Conservation (phyloP, 2,329 filamentous ascomycete species). For the Clarireedia monteithiana region DNA sequence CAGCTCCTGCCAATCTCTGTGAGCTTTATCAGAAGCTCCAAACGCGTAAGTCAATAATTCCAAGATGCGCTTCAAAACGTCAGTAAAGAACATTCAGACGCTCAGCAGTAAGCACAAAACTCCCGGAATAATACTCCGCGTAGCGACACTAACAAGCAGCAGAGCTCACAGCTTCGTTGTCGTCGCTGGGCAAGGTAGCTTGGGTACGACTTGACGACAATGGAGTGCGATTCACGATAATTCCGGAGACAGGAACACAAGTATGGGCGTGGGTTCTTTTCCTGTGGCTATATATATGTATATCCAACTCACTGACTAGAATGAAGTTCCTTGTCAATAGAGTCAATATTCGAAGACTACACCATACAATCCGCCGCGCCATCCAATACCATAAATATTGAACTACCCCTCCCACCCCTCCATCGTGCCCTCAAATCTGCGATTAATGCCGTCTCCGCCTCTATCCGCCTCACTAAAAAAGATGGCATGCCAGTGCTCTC, state of each 20-base stretch:
- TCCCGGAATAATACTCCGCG: neutral
- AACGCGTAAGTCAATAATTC: neutral
- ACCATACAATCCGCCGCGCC: slow-evolving; percentile 75
- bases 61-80: slow-evolving; percentile 59
- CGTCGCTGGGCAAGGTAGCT: slow-evolving; percentile 41
- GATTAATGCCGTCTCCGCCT: slow-evolving; percentile 69
- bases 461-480: slow-evolving; percentile 87
- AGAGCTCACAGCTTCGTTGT: slow-evolving; percentile 59
- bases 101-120: slow-evolving; percentile 47
- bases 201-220: slow-evolving; percentile 69
- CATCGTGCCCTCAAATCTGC: slow-evolving; percentile 90
- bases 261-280: slow-evolving; percentile 76
- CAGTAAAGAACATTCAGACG: slow-evolving; percentile 57
- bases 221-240: slow-evolving; percentile 86
- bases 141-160: slow-evolving; percentile 11
- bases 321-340: slow-evolving; percentile 51
- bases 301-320: slow-evolving; percentile 25
- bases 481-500: slow-evolving; percentile 79
- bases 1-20: neutral
- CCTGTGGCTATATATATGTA: neutral
- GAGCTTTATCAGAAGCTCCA: neutral
- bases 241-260: slow-evolving; percentile 89
- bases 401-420: slow-evolving; percentile 80
- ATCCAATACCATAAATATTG: slow-evolving; percentile 89
- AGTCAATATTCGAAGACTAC: slow-evolving; percentile 83